These are phyloP conservation scores for Mortierella hygrophila DNA, from an alignment of 192 early-diverging fungal genomes.

Conservation along the genomic window DNA sequence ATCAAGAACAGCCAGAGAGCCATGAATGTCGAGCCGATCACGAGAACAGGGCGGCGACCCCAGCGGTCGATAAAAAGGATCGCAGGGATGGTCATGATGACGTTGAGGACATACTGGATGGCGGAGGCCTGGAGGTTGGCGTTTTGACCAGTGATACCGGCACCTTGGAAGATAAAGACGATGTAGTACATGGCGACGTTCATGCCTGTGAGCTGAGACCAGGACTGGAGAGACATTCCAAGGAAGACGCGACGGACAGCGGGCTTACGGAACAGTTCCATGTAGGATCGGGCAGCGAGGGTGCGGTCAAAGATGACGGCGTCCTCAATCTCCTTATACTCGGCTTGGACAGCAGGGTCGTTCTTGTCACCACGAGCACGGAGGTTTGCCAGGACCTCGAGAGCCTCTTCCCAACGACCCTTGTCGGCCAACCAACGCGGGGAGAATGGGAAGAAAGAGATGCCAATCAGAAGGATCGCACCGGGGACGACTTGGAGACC, in stretches of 20 bases:
- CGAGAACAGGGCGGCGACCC: conserved; percentile 85
- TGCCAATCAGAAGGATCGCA: conserved; percentile 71
- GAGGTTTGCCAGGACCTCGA: conserved; percentile 71
- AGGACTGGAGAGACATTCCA: conserved; percentile 77
- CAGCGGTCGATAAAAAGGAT: conserved; percentile 84
- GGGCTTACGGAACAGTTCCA: conserved; percentile 66
- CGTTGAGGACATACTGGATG: conserved; percentile 84
- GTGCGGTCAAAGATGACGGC: conserved; percentile 74
- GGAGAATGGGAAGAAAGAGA: conserved; percentile 84
- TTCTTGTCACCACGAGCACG: conserved; percentile 71
- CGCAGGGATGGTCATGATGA: conserved; percentile 86
- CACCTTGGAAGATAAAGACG: conserved; percentile 53
- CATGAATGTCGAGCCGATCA: conserved; percentile 79
- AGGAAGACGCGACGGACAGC: conserved; percentile 69
- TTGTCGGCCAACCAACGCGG: conserved; percentile 86
- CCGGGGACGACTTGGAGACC: conserved; percentile 86
- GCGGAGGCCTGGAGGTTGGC: conserved; percentile 71
- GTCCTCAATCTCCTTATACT: conserved; percentile 81
- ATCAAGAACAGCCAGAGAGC: conserved; percentile 73
- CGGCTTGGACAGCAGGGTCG: conserved; percentile 66
- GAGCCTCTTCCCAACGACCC: conserved; percentile 76
- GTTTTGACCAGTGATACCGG: conserved; percentile 58
- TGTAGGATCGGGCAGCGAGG: conserved; percentile 71
- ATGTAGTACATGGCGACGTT: conserved; percentile 90
- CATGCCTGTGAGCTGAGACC: conserved; percentile 89